Evolutionary conservation across 2,329 filamentous ascomycete genomes (phyloP), one percentile per base, ranked within the genome.

Genomic region (Apiospora malaysiana): DNA sequence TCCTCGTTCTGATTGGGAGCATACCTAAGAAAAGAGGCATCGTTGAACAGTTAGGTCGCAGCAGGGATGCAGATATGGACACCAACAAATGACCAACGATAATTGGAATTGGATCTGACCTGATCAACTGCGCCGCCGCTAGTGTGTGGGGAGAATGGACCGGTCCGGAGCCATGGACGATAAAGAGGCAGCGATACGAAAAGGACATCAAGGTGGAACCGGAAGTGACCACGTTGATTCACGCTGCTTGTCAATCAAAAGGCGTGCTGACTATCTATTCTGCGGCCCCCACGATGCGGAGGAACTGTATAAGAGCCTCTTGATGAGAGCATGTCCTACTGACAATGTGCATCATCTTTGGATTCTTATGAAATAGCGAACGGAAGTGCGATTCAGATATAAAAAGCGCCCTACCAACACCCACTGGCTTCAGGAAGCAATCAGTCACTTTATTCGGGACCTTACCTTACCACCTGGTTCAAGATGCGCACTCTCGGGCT

Each of bases 401-500:
- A 6, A 14, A 27, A 16, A 25, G 16, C 23, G 9, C 32, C 6
- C 3, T 32, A 32, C 6, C 32, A 32, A 32, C 6, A 32, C 32
- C 6, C 32, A 32, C 32, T 32, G 32, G 32, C 3, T 4, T 3
- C 32, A 32, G 32, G 32, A 32, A 32, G 32, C 32, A 32, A 4
- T 12, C 16, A 37, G 25, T 37, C 16, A 7, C 21, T 10, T 40
- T 18, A 10, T 14, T 10, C 6, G 4, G 32, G 32, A 32, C 32
- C 47, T 21, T 59, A 2, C 25, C 14, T 18, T 5, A 32, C 3
- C 32, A 32, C 32, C 32, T 32, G 32, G 6, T 6, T n/a, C 56
- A 63, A 63, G 40, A 67, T 69, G 67, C 45, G 49, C 18, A 69
- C 67, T 21, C 45, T 69, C 27, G 73, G 73, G 66, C 63, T 74